Base-by-base conservation (phyloP, 140 eudicot genomes). In the Ambrosia hybrid region DNA sequence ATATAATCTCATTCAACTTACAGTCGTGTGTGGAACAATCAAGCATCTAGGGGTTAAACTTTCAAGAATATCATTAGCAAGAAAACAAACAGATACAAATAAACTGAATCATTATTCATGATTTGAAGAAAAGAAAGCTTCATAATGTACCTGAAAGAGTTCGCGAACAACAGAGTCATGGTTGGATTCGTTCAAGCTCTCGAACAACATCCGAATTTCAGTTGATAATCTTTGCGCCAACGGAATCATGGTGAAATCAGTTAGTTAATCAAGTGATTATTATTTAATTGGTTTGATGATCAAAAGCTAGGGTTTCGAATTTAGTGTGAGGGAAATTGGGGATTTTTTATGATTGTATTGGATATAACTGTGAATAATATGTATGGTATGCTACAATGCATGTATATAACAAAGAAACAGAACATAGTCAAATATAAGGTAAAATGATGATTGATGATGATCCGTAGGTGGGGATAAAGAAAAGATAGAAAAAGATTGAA, bases 171-270 rank as follows among this genome's bases (percentile, higher is more conserved):
- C 85, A 57, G 88, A 72, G 73, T 87, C 95, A 73, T 76, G 78
- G 79, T 90, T 85, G 79, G 95, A 90, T 51, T 80, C 95, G 58
- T 81, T 83, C 85, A 83, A 80, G 84, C 79, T 83, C 58, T 85
- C 82, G 21, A 90, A 81, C 78, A 87, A 82, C 60, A 78, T n/a
- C 76, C 73, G 87, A 70, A 90, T 80, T 80, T 87, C 89, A 67
- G 79, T 61, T 58, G 95, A 63, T 17, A 82, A 34, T 46, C 85
- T 71, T 21, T 82, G 76, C 6, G 89, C 71, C 58, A 87, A 78
- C 34, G 89, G 86, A 82, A 83, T 70, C 97, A 90, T 90, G 76
- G 83, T 62, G 86, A 37, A 66, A 67, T 21, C 30, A 67, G 56
- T 53, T 30, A 62, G 12, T 21, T 57, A 17, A 70, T 60, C 46